Conservation (phyloP, 2,329 filamentous ascomycete genomes). For the Botrytis cinerea region DNA sequence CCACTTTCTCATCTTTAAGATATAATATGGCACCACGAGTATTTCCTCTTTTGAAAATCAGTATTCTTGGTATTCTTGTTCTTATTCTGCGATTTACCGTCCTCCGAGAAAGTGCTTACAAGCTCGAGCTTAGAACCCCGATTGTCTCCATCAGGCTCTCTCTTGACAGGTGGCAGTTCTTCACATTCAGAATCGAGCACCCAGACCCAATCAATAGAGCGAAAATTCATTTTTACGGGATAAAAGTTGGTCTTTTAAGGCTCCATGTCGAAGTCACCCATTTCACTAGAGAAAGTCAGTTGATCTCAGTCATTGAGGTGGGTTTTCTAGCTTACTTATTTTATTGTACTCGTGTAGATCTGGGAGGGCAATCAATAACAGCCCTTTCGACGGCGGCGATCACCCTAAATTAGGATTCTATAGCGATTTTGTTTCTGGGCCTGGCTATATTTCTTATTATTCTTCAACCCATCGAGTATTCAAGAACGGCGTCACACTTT, state of each 20-base stretch:
- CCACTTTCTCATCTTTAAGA: background rate
- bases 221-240: background rate
- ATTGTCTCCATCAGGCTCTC: background rate
- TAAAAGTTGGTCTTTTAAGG: background rate
- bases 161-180: background rate
- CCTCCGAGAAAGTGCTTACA: background rate
- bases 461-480: background rate
- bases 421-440: background rate
- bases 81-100: background rate
- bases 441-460: background rate
- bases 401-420: background rate
- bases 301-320: background rate
- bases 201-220: background rate
- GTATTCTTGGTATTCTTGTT: background rate
- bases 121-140: background rate
- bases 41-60: background rate
- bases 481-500: background rate
- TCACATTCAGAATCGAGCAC: background rate
- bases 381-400: background rate
- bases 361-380: background rate
- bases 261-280: background rate
- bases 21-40: background rate
- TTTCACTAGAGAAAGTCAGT: background rate
- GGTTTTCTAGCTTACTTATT: background rate
- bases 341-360: background rate